A percentile compares a stretch with the other conserved stretches of the same genome.
Evolutionary conservation across 1,139 yeast genomes (phyloP).

Genomic region (Pichia sp.): DNA sequence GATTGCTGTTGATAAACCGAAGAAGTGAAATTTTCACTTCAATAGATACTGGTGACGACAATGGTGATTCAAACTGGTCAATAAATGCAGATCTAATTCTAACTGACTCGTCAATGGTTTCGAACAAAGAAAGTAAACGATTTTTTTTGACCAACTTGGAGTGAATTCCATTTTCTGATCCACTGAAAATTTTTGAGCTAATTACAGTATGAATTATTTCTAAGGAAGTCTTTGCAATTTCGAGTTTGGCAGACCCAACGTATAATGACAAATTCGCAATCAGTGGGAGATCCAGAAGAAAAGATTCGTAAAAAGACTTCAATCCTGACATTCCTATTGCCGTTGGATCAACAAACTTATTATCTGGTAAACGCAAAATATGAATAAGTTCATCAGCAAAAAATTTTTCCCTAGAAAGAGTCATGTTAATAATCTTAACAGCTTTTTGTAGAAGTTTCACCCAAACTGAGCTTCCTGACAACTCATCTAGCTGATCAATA

Average conservation of each 20-base stretch:
- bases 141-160: slow-evolving; percentile 47
- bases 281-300: slow-evolving; percentile 62
- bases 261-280: slow-evolving; percentile 70
- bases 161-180: slow-evolving; percentile 25
- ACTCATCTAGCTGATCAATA: slow-evolving; percentile 47
- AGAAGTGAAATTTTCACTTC: slow-evolving; percentile 55
- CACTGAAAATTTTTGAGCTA: slow-evolving; percentile 45
- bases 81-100: slow-evolving; percentile 72
- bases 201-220: slow-evolving; percentile 42
- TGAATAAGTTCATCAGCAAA: slow-evolving; percentile 48
- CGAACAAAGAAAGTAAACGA: slow-evolving; percentile 66
- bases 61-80: slow-evolving; percentile 56
- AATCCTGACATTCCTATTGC: slow-evolving; percentile 52
- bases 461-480: slow-evolving; percentile 34
- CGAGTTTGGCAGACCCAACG: slow-evolving; percentile 51
- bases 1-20: slow-evolving; percentile 51
- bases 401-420: slow-evolving; percentile 51
- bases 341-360: slow-evolving; percentile 42
- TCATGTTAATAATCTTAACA: slow-evolving; percentile 44
- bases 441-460: slow-evolving; percentile 35
- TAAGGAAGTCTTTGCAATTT: slow-evolving; percentile 52
- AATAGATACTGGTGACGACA: slow-evolving; percentile 35
- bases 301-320: slow-evolving; percentile 62
- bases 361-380: slow-evolving; percentile 35
- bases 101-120: slow-evolving; percentile 66